Base-by-base conservation (phyloP, 164 flowering plant genomes). In the Vitis riparia region DNA sequence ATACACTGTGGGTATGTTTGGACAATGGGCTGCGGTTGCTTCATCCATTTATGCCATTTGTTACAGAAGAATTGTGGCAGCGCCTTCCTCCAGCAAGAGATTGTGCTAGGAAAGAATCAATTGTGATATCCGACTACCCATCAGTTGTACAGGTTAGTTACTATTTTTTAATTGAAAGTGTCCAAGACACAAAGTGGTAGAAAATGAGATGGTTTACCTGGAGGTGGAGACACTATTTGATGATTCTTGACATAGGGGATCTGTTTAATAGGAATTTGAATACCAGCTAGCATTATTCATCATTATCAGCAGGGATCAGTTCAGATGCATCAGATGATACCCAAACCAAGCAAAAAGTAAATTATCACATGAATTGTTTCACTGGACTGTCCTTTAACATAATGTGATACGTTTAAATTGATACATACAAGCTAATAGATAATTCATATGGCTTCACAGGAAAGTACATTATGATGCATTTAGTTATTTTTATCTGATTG, bases 11-110 rank as follows among this genome's bases (percentile, higher is more conserved):
- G 99, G 59, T 95, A 52, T 95, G 98, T 74, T 77, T 95, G 72
- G 99, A 95, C 65, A 89, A 76, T 79, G 99, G 99, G 32, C 75
- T 95, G 81, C 87, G 98, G 23, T 77, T 95, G 76, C 96, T 93
- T 68, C 99, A 95, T 77, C 99, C 99, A 8, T 91, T 95, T 81
- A 95, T 95, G 99, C 98, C 99, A 23, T 95, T 80, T 83, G 92
- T 95, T 37, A 95, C 98, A 2, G 99, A 95, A 80, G 99, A 95
- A 68, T 68, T 95, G 55, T 95, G 99, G 99, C 99, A 93, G 82
- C 88, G 98, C n/a, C 97, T 95, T 73, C 98, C 99, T 68, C 80
- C 79, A 47, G 68, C 84, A 17, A 65, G 47, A 15, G 83, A 79
- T 74, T 61, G 50, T 48, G 53, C 16, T 51, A 85, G 78, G 75